phyloP scores from a whole-genome alignment of 345 rosid species.

The Hibiscus trionum region DNA sequence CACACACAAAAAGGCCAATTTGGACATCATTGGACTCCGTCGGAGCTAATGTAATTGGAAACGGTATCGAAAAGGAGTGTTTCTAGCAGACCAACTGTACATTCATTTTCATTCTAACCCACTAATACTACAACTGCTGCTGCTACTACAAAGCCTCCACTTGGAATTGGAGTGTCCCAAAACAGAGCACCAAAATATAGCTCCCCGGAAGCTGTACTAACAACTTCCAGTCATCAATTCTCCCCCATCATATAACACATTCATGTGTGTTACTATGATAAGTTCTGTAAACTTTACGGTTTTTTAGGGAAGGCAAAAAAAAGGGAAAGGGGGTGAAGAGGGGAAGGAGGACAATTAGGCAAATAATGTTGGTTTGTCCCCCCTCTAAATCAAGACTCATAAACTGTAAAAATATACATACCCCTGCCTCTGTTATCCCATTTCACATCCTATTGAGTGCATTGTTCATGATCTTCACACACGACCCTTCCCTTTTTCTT shows the following conservation, averaged over 20 bases:
- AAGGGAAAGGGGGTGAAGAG: neutral
- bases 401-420: neutral
- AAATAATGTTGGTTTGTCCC: neutral
- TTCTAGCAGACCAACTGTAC: conserved; percentile 16
- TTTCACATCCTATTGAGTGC: neutral
- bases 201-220: conserved; percentile 23
- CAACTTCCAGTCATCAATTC: conserved; percentile 35
- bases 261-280: neutral
- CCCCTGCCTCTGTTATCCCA: neutral
- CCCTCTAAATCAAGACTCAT: neutral
- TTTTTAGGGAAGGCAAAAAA: neutral
- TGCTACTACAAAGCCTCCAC: neutral
- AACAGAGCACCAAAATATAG: conserved; percentile 34
- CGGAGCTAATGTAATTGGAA: neutral
- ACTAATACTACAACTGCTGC: conserved; percentile 1
- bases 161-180: conserved; percentile 27
- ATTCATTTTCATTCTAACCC: conserved; percentile 4
- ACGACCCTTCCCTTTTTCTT: neutral
- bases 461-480: neutral
- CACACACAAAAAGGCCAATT: neutral
- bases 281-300: neutral
- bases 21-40: neutral
- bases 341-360: neutral
- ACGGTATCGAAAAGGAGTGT: neutral
- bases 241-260: conserved; percentile 51